These are phyloP conservation scores for Yarrowia phangngaensis DNA, from an alignment of 805 yeast species.

Conservation along the genomic window DNA sequence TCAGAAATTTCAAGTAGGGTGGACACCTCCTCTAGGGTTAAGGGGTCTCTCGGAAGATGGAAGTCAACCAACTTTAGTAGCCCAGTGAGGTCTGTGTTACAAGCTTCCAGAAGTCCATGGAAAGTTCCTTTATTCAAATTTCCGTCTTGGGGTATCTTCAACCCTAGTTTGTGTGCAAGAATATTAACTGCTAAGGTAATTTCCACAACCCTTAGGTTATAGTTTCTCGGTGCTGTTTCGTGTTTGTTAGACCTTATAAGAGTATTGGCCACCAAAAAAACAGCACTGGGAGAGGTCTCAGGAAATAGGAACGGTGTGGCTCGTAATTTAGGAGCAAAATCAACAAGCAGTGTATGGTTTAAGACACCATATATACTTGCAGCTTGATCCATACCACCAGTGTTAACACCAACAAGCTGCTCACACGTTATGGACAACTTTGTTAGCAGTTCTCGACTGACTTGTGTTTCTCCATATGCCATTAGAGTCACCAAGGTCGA, in stretches of 20 bases:
- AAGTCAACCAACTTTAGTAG: slow-evolving; percentile 50
- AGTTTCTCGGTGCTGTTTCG: slow-evolving; percentile 66
- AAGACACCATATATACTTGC: slow-evolving; percentile 64
- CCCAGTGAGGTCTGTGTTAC: slow-evolving; percentile 42
- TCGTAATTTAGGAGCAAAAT: slow-evolving; percentile 55
- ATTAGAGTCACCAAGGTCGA: slow-evolving; percentile 55
- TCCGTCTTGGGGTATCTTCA: slow-evolving; percentile 47
- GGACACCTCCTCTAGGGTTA: slow-evolving; percentile 44
- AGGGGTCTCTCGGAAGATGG: slow-evolving; percentile 37
- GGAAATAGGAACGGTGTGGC: slow-evolving; percentile 58
- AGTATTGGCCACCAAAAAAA: slow-evolving; percentile 61
- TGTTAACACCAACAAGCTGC: slow-evolving; percentile 68
- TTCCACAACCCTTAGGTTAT: slow-evolving; percentile 69
- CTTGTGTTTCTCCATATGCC: slow-evolving; percentile 47
- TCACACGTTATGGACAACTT: slow-evolving; percentile 61
- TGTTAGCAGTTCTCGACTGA: slow-evolving; percentile 53
- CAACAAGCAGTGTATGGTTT: slow-evolving; percentile 55
- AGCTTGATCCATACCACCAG: slow-evolving; percentile 79
- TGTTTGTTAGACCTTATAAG: slow-evolving; percentile 60
- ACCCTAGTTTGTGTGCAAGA: slow-evolving; percentile 49
- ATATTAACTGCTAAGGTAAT: slow-evolving; percentile 63
- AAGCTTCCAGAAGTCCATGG: slow-evolving; percentile 50
- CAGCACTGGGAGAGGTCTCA: slow-evolving; percentile 43
- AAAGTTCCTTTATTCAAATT: slow-evolving; percentile 56
- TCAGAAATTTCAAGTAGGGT: slow-evolving; percentile 43